Base-by-base conservation (phyloP, 495 filamentous ascomycete species). In the Aspergillus sclerotioniger region DNA sequence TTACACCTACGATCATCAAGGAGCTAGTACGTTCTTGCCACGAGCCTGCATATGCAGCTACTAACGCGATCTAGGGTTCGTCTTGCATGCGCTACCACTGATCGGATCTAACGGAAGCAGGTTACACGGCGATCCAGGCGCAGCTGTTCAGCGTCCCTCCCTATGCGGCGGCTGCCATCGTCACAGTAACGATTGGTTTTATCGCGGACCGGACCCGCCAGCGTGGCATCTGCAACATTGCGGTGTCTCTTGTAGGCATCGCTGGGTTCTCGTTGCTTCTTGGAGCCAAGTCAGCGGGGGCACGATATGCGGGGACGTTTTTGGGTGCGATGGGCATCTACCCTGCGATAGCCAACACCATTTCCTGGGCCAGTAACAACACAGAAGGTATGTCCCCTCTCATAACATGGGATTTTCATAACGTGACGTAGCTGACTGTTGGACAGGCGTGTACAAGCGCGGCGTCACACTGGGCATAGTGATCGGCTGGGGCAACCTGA, bases 401-500 rank as follows among this genome's bases (percentile, higher is more conserved):
- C n/a, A n/a, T n/a, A n/a, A n/a, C n/a, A n/a, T n/a, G n/a, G n/a
- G n/a, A n/a, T n/a, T 13, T 29, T 32, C 10, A 9, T 56, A 4
- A n/a, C 19, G 17, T 25, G 16, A 31, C 49, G 31, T 12, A 20
- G 39, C 25, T 44, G 13, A 41, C 9, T 8, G 8, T 21, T 17
- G 19, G 17, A 49, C 48, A 78, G 75, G 93, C 17, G 88, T 92
- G 4, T 95, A 96, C 73, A 96, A 96, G 77, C 83, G 93, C 20
- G 93, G 92, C 19, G 85, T 96, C 2, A 88, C 89, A 0, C 71
- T 96, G 3, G 92, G 92, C 0, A 84, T 96, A 37, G 89, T 96
- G 21, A 92, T 95, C 58, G 90, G 90, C 15, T 96, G 91, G 90
- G 92, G 92, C 8, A 97, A 97, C 60, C 76, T 97, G 20, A 96